Base-by-base conservation (phyloP, 2,329 filamentous ascomycete species). In the Hirsutella rhossiliensis region DNA sequence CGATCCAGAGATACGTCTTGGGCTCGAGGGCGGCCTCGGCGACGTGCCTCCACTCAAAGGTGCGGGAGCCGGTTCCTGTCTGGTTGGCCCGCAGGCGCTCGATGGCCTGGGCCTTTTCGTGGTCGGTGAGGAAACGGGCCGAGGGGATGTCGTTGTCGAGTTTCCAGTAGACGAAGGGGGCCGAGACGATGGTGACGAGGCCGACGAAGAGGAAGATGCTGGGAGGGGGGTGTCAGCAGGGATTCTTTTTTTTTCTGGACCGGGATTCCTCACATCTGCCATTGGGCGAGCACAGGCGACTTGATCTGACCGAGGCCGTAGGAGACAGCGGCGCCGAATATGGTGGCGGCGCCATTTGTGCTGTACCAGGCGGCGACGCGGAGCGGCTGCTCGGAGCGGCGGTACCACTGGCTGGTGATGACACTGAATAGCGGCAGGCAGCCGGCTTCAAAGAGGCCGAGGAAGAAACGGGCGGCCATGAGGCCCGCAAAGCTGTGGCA, bases 71-170 rank as follows among this genome's bases (percentile, higher is more conserved):
- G 15, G 84, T 80, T 0, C 85, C 85, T 47, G 85, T 85, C 56
- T 87, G 78, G 52, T 90, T 90, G 19, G 78, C 70, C 0, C 84
- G 71, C 6, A 90, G 76, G 0, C 85, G 72, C 49, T 87, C 84
- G 23, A 88, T 66, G 0, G 81, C 82, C 37, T 87, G 69, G 0
- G 78, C 58, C 12, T 78, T 76, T 50, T 90, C 85, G 39, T 77
- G 69, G 43, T 81, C 73, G 8, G 67, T 82, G 23, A 92, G 54
- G 45, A 74, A 76, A 13, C 72, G 66, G 0, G 72, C 72, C 0
- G 72, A 71, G 0, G 68, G 56, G 17, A 81, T 70, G 49, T 80
- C 76, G 54, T 74, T 73, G 55, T 80, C 76, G 2, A 84, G 66
- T 39, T 67, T 66, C 64, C 67, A 76, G 59, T 78, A 83, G 1